phyloP scores from a whole-genome alignment of 352 stramenopile genomes.

The Thraustochytrium sp. region DNA sequence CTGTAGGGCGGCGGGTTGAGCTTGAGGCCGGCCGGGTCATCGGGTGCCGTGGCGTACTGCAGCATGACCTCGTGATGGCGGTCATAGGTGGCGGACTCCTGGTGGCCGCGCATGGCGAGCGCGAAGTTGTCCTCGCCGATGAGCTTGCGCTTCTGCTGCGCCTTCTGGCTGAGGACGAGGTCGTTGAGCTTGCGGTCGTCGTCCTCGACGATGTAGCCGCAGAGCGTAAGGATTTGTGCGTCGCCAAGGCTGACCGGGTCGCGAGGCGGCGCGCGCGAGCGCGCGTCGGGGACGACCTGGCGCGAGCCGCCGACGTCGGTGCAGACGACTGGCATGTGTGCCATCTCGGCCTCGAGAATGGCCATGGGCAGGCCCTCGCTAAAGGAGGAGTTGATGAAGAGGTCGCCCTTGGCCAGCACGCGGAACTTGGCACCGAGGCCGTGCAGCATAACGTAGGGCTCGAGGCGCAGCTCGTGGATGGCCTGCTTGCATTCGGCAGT shows the following conservation, averaged over 20 bases:
- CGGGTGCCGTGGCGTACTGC: slow-evolving; percentile 9
- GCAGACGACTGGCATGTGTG: slow-evolving; percentile 16
- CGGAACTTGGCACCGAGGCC: not conserved
- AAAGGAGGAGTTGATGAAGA: slow-evolving; percentile 31
- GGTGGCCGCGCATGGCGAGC: not conserved
- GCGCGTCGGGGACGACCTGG: slow-evolving; percentile 8
- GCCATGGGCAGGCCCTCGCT: slow-evolving; percentile 26
- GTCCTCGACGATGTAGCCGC: not conserved
- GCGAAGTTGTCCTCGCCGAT: not conserved
- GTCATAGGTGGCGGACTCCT: slow-evolving; percentile 30
- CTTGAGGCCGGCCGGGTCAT: slow-evolving; percentile 15
- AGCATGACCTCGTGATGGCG: slow-evolving; percentile 9
- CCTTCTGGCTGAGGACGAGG: not conserved
- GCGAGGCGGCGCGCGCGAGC: slow-evolving; percentile 8
- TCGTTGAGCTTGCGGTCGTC: slow-evolving; percentile 27
- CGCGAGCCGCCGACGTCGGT: slow-evolving; percentile 33
- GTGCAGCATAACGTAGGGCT: slow-evolving; percentile 21
- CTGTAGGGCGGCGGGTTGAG: slow-evolving; percentile 18
- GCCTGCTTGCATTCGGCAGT: not conserved
- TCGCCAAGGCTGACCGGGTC: slow-evolving; percentile 11
- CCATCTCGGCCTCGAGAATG: slow-evolving; percentile 40
- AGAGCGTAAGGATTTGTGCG: slow-evolving; percentile 31
- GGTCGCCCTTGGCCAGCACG: slow-evolving; percentile 9
- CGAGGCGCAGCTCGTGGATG: slow-evolving; percentile 9
- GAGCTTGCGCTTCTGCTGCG: not conserved